Conservation (phyloP, 805 yeast species). For the Lipomyces sp. region DNA sequence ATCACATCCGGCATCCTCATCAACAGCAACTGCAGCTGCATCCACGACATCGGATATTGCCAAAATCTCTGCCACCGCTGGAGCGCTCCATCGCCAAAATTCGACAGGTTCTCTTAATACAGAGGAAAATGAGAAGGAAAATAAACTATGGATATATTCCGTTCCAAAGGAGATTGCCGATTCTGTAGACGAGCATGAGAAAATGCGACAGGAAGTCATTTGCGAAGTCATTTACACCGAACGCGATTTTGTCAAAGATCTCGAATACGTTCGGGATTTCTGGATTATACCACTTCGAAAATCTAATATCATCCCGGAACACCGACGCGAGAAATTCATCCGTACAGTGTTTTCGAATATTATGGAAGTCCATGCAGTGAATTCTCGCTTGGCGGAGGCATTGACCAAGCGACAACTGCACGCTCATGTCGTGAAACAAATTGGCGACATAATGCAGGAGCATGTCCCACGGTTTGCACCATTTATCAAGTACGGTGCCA, state of each 20-base stretch:
- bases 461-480: slow-evolving; percentile 88
- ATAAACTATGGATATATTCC: slow-evolving; percentile 90
- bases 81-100: slow-evolving; percentile 30
- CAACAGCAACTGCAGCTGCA: slow-evolving; percentile 14
- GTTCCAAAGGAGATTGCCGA: slow-evolving; percentile 82
- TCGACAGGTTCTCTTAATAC: slow-evolving; percentile 26
- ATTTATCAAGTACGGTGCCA: slow-evolving; percentile 90
- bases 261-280: slow-evolving; percentile 89
- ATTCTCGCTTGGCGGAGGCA: slow-evolving; percentile 85
- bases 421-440: slow-evolving; percentile 78
- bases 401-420: slow-evolving; percentile 83
- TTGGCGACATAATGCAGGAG: slow-evolving; percentile 87
- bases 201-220: slow-evolving; percentile 91
- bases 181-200: slow-evolving; percentile 77
- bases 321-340: slow-evolving; percentile 87
- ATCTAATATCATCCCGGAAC: slow-evolving; percentile 83
- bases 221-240: slow-evolving; percentile 94
- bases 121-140: slow-evolving; percentile 73
- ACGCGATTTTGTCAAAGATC: slow-evolving; percentile 90
- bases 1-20: slow-evolving; percentile 17
- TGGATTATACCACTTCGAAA: slow-evolving; percentile 91
- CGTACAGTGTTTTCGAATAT: slow-evolving; percentile 91
- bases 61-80: slow-evolving; percentile 59
- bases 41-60: slow-evolving; percentile 11
- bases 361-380: slow-evolving; percentile 81